These are phyloP conservation scores for Zygotorulaspora chibaensis DNA, from an alignment of 805 yeast genomes.

Conservation along the genomic window DNA sequence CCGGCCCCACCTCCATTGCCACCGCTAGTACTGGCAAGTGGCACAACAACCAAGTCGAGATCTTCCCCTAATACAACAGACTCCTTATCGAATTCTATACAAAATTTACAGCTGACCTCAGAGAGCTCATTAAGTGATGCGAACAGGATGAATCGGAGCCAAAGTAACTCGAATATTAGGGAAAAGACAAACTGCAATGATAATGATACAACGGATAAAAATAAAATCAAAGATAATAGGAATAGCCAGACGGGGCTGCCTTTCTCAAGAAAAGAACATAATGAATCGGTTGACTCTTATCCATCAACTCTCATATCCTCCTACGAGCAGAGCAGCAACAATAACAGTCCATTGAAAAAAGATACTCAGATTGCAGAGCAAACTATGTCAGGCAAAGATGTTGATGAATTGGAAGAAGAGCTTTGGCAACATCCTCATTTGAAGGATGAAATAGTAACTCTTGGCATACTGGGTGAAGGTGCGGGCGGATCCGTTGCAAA, in stretches of 20 bases:
- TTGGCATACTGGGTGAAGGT: slow-evolving; percentile 85
- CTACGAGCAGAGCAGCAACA: slow-evolving; percentile 19
- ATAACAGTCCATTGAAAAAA: slow-evolving; percentile 14
- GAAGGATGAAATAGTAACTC: slow-evolving; percentile 56
- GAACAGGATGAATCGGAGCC: not conserved
- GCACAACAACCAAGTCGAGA: not conserved
- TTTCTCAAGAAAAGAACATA: slow-evolving; percentile 13
- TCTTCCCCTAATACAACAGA: slow-evolving; percentile 1
- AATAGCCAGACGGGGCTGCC: slow-evolving; percentile 4
- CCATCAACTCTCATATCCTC: slow-evolving; percentile 24
- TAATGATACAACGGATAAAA: slow-evolving; percentile 1
- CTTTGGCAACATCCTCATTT: slow-evolving; percentile 63
- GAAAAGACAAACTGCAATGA: not conserved
- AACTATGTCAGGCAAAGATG: slow-evolving; percentile 32
- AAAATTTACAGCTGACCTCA: slow-evolving; percentile 9
- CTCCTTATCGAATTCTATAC: slow-evolving; percentile 9
- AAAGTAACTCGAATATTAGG: not conserved
- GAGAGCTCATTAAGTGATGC: slow-evolving; percentile 3
- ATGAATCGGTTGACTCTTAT: slow-evolving; percentile 24
- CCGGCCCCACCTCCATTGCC: slow-evolving; percentile 33
- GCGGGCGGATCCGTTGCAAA: slow-evolving; percentile 87
- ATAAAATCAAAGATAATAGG: not conserved
- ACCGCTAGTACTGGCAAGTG: slow-evolving; percentile 10
- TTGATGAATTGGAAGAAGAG: slow-evolving; percentile 59
- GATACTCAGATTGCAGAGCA: not conserved